These are phyloP conservation scores for Aureobasidium sp. DNA, from an alignment of 2,329 filamentous ascomycete species.

Conservation along the genomic window DNA sequence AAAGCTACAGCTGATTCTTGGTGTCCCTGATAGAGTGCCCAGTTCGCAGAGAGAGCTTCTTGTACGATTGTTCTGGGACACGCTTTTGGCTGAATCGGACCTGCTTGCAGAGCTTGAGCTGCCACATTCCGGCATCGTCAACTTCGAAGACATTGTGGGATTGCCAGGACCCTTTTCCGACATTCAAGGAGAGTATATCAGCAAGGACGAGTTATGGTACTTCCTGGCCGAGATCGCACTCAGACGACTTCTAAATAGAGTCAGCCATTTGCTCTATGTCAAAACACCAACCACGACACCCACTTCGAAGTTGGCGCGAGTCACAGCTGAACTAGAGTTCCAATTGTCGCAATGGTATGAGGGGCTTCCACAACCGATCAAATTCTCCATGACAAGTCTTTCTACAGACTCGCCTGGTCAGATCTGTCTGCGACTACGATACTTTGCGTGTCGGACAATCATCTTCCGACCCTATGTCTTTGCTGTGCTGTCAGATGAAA, in stretches of 20 bases:
- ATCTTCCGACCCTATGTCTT: slow-evolving; percentile 80
- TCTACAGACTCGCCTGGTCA: slow-evolving; percentile 67
- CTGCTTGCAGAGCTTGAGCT: slow-evolving; percentile 72
- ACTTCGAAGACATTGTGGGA: slow-evolving; percentile 73
- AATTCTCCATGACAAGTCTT: slow-evolving; percentile 66
- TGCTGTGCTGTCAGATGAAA: slow-evolving; percentile 71
- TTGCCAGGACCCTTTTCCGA: slow-evolving; percentile 70
- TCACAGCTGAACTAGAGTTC: slow-evolving; percentile 73
- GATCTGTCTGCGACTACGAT: slow-evolving; percentile 69
- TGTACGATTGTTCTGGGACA: slow-evolving; percentile 79
- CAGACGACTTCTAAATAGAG: slow-evolving; percentile 54
- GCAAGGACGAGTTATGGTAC: slow-evolving; percentile 76
- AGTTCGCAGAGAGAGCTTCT: slow-evolving; percentile 64
- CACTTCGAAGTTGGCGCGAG: slow-evolving; percentile 65
- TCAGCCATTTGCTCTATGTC: slow-evolving; percentile 26
- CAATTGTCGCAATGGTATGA: slow-evolving; percentile 83
- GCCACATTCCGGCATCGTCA: slow-evolving; percentile 74
- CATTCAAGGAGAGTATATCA: slow-evolving; percentile 58
- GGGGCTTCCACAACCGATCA: slow-evolving; percentile 63
- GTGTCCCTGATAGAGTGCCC: slow-evolving; percentile 64
- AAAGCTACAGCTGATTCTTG: slow-evolving; percentile 71
- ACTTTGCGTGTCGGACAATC: slow-evolving; percentile 79
- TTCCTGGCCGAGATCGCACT: slow-evolving; percentile 78
- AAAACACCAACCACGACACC: slow-evolving; percentile 43
- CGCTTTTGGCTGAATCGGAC: slow-evolving; percentile 71